Conservation (phyloP, 768 basidiomycete species). For the Lepiota venenata region DNA sequence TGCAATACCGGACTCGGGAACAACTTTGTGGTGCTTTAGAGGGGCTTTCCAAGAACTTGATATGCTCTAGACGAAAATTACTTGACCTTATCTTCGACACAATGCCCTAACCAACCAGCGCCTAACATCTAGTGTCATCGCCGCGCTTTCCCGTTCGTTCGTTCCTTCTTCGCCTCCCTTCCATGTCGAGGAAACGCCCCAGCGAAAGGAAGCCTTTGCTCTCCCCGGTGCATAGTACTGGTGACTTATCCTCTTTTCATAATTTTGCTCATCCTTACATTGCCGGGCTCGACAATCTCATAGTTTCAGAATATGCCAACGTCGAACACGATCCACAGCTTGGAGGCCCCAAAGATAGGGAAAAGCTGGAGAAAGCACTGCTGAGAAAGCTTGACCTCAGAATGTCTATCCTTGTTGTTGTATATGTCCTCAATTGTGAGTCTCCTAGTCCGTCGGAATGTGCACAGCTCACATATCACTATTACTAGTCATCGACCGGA, state of each 20-base stretch:
- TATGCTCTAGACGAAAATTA: too few species aligned
- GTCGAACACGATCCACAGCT: slow-evolving; percentile 19
- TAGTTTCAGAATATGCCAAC: slow-evolving; percentile 13
- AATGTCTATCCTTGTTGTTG: slow-evolving; percentile 45
- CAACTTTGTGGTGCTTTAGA: too few species aligned
- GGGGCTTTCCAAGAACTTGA: too few species aligned
- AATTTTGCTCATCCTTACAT: not conserved
- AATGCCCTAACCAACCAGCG: too few species aligned
- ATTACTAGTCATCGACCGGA: slow-evolving; percentile 59
- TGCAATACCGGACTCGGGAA: too few species aligned
- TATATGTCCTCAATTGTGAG: slow-evolving; percentile 45
- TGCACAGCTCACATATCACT: not conserved
- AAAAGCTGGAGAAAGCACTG: slow-evolving; percentile 32
- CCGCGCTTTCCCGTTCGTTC: too few species aligned
- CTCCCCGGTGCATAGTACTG: not conserved
- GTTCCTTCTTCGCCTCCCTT: too few species aligned
- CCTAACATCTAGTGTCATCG: too few species aligned
- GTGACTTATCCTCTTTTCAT: slow-evolving; percentile 3
- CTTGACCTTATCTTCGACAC: too few species aligned
- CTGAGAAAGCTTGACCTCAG: slow-evolving; percentile 47
- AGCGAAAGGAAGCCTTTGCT: not conserved
- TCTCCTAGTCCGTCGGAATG: not conserved
- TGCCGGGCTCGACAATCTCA: not conserved
- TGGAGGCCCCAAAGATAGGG: slow-evolving; percentile 23
- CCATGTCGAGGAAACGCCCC: too few species aligned